Conservation (phyloP, 106 monocot species). For the Platanthera zijinensis region DNA sequence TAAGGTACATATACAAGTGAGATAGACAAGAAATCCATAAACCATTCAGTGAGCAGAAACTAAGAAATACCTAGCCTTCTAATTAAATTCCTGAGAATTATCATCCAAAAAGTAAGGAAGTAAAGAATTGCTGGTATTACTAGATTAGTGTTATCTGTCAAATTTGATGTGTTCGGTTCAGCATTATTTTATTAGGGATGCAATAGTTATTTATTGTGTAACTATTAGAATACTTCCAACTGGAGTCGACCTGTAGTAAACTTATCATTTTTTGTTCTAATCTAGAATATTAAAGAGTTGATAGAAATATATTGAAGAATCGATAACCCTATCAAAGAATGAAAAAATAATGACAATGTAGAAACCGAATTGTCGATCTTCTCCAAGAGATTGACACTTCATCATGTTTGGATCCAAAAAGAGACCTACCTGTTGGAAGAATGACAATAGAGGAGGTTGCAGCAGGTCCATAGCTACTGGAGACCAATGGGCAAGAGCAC, state of each 20-base stretch:
- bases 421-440: background rate
- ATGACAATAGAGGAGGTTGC: background rate
- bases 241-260: background rate
- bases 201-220: background rate
- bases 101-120: background rate
- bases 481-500: background rate
- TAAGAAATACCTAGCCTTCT: background rate
- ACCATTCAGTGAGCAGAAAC: background rate
- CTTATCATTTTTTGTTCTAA: background rate
- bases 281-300: background rate
- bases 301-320: background rate
- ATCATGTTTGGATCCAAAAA: background rate
- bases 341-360: background rate
- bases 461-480: background rate
- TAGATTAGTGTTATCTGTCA: background rate
- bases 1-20: background rate
- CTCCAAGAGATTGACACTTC: background rate
- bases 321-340: background rate
- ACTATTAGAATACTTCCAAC: background rate
- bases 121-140: background rate
- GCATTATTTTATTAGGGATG: background rate
- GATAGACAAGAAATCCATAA: background rate
- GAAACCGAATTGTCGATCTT: background rate
- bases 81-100: background rate
- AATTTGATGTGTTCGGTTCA: background rate